Evolutionary conservation across 352 stramenopile species (phyloP).

Genomic region (Globisporangium recalcitrans): DNA sequence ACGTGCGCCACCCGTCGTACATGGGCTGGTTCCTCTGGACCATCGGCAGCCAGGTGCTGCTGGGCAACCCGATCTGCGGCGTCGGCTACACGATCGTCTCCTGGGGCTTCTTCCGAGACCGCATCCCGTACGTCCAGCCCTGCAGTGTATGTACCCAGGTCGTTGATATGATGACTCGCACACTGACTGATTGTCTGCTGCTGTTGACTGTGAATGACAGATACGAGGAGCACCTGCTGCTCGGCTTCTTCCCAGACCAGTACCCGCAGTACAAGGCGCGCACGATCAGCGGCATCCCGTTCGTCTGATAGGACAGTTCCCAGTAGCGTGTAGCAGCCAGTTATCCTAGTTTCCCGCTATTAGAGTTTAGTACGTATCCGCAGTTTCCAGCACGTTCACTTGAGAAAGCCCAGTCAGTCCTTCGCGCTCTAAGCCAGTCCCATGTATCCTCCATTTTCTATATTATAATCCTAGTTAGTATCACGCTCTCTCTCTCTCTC

Average conservation of each 20-base stretch:
- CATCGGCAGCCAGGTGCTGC: conserved; percentile 92
- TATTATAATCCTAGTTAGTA: conserved; percentile 2
- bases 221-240: conserved; percentile 91
- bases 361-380: conserved; percentile 6
- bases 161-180: background rate
- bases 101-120: conserved; percentile 93
- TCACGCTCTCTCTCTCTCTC: conserved; percentile 11
- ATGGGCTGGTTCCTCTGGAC: conserved; percentile 96
- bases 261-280: conserved; percentile 88
- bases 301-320: too few relatives aligned
- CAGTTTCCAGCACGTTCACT: background rate
- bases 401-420: background rate
- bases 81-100: conserved; percentile 85
- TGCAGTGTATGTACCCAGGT: background rate
- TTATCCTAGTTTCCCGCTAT: background rate
- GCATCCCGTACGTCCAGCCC: conserved; percentile 81
- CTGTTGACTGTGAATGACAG: conserved; percentile 24
- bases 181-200: background rate
- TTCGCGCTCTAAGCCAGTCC: background rate
- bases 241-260: conserved; percentile 88
- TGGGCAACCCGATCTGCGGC: conserved; percentile 88
- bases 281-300: conserved; percentile 92
- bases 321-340: too few relatives aligned
- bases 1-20: conserved; percentile 94
- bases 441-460: conserved; percentile 3